Evolutionary conservation across 2,329 filamentous ascomycete species (phyloP).

Genomic region (Cephalotrichum gorgonifer): DNA sequence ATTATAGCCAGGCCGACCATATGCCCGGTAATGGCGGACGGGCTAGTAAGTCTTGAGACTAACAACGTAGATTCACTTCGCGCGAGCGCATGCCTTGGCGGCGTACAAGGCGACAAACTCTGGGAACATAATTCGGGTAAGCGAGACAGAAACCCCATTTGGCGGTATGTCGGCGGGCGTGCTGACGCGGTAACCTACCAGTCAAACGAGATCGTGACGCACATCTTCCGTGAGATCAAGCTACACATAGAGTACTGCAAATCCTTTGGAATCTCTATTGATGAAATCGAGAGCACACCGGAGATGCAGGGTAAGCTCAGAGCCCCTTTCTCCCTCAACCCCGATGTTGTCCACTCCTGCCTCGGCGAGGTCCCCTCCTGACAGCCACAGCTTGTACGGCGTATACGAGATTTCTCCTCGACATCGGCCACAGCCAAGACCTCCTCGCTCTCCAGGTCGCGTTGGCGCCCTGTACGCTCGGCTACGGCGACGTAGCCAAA

Average conservation of each 20-base stretch:
- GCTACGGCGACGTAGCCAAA: conserved; percentile 71
- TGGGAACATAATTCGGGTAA: conserved; percentile 59
- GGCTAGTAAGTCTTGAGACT: background rate
- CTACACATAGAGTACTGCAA: conserved; percentile 77
- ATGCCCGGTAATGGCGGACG: no score
- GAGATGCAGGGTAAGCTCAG: conserved; percentile 33
- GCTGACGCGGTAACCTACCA: background rate
- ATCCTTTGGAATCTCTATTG: conserved; percentile 64
- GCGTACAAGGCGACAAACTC: conserved; percentile 75
- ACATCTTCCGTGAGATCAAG: conserved; percentile 70
- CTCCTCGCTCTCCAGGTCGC: conserved; percentile 80
- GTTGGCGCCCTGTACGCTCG: conserved; percentile 79
- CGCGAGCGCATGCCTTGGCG: conserved; percentile 73
- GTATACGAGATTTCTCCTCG: conserved; percentile 75
- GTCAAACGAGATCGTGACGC: conserved; percentile 49
- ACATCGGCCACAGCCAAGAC: conserved; percentile 79
- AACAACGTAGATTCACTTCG: conserved; percentile 63
- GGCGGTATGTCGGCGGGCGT: background rate
- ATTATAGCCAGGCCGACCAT: no score
- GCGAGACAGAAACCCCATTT: background rate
- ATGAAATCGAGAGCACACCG: conserved; percentile 61
- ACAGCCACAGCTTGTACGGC: conserved; percentile 55
- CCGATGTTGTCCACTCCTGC: background rate
- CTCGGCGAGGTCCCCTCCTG: background rate
- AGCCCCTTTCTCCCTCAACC: background rate